phyloP scores from a whole-genome alignment of 2,329 filamentous ascomycete species.

The Diaporthe sp. region DNA sequence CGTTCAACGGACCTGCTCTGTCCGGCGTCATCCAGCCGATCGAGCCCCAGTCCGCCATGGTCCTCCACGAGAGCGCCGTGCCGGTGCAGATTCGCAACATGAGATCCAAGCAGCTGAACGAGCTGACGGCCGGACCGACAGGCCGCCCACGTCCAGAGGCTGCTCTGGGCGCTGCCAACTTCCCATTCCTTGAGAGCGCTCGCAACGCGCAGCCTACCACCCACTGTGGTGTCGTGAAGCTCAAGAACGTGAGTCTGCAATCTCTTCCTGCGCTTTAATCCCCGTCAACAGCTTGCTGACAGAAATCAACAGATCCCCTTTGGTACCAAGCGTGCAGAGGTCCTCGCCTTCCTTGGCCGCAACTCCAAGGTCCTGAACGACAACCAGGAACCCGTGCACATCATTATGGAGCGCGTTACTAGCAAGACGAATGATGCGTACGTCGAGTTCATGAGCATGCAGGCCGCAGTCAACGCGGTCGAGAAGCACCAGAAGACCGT shows the following conservation, averaged over 20 bases:
- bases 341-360: constrained; percentile 71
- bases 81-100: constrained; percentile 45
- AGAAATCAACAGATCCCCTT: constrained; percentile 67
- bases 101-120: constrained; percentile 56
- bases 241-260: constrained; percentile 62
- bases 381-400: constrained; percentile 69
- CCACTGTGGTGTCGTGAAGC: constrained; percentile 61
- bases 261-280: not conserved
- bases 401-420: constrained; percentile 75
- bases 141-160: constrained; percentile 52
- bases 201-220: constrained; percentile 47
- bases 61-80: constrained; percentile 24
- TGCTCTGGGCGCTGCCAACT: constrained; percentile 56
- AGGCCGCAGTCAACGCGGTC: constrained; percentile 68
- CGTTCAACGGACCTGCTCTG: constrained; percentile 40
- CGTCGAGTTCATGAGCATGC: constrained; percentile 67
- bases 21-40: constrained; percentile 38
- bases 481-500: constrained; percentile 60
- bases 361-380: constrained; percentile 70
- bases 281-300: not conserved
- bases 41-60: constrained; percentile 26
- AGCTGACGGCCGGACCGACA: constrained; percentile 51
- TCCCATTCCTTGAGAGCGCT: constrained; percentile 62
- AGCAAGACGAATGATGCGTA: constrained; percentile 75
- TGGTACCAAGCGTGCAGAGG: constrained; percentile 64